Base-by-base conservation (phyloP, 192 early-diverging fungal genomes). In the Umbelopsis ramanniana region DNA sequence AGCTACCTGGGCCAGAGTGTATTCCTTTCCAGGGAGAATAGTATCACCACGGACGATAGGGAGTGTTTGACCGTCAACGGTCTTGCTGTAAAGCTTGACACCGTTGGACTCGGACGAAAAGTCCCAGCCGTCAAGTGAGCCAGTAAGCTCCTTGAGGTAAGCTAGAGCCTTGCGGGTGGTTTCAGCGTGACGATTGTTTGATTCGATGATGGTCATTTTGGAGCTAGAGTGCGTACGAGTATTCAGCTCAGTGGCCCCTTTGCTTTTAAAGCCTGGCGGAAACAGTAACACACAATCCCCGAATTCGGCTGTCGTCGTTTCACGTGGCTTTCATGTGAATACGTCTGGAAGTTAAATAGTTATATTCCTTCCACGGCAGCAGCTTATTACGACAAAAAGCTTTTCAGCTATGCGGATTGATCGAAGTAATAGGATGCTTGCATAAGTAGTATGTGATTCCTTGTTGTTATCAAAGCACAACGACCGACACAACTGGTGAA, bases 21-120 rank as follows among this genome's bases (percentile, higher is more conserved):
- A 86, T 17, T 76, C 79, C 37, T 66, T 72, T 43, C 79, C 81
- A 17, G 67, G 53, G 48, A 88, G 68, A 15, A 78, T 67, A 14
- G 63, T 69, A 47, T 88, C 87, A 38, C 85, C 87, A 67, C 87
- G 82, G 23, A 86, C 78, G 46, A 84, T 80, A 23, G 84, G 83
- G n/a, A 82, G 57, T 17, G 78, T 60, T 24, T 71, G 76, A 11
- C 79, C 81, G 4, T 74, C 78, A 10, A 84, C 71, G 8, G 72
- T 43, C 38, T 80, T 78, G 17, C 72, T 83, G 38, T 86, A 88
- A 15, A 82, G 46, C 70, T 86, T 86, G 66, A 86, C 80, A 23
- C 76, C 77, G 1, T 80, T 72, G 43, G 74, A 77, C 29, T 82
- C 84, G n/a, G 78, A 76, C 6, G 79, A 71, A 21, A 85, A 70